A percentile compares a stretch with the other conserved stretches of the same genome.
These are phyloP conservation scores for Isoetes taiwanensis DNA, from an alignment of 75 land plant genomes.

Conservation along the genomic window DNA sequence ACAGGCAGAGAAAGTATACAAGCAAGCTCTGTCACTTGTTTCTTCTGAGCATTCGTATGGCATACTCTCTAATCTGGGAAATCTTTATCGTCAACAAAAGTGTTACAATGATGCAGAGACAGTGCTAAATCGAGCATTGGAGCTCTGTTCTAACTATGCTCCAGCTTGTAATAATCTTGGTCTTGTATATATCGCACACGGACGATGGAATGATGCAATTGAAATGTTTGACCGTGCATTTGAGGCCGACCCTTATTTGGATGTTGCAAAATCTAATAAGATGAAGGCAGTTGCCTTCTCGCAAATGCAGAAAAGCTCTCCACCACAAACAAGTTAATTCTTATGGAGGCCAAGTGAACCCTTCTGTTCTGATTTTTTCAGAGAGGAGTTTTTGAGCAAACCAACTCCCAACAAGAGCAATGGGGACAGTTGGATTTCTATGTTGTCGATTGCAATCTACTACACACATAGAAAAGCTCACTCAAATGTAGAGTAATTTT, in stretches of 20 bases:
- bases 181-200: constrained; percentile 52
- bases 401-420: too few species aligned
- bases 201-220: constrained; percentile 50
- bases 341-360: too few species aligned
- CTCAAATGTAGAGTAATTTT: too few species aligned
- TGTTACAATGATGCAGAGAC: constrained; percentile 38
- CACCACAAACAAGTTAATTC: too few species aligned
- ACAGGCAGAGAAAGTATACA: constrained; percentile 51
- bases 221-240: constrained; percentile 54
- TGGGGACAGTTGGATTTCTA: too few species aligned
- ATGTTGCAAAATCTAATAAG: constrained; percentile 72
- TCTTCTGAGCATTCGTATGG: constrained; percentile 46
- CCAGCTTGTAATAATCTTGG: constrained; percentile 82
- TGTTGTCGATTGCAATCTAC: too few species aligned
- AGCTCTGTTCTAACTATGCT: constrained; percentile 64
- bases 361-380: too few species aligned
- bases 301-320: too few species aligned
- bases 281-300: constrained; percentile 41
- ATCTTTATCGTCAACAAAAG: constrained; percentile 46
- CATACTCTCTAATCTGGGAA: constrained; percentile 65
- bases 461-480: too few species aligned
- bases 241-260: constrained; percentile 47
- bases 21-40: constrained; percentile 42
- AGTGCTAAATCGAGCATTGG: constrained; percentile 42
- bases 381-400: too few species aligned